phyloP scores from a whole-genome alignment of 2,329 filamentous ascomycete genomes.

The Pseudonectria buxi region DNA sequence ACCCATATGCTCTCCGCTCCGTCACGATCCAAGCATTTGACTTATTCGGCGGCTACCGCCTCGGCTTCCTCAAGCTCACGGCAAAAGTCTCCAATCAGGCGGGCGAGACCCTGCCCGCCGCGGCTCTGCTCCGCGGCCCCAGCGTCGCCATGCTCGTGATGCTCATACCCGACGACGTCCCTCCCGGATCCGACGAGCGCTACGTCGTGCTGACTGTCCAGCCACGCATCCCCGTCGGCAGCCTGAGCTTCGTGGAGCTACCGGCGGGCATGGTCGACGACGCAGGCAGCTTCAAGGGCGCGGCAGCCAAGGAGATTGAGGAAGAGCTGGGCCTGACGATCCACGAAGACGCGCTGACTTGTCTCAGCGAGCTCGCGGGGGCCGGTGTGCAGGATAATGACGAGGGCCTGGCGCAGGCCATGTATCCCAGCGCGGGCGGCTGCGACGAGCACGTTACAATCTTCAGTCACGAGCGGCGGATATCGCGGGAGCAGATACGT shows the following conservation, averaged over 20 bases:
- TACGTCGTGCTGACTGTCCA: slow-evolving; percentile 55
- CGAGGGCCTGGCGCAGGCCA: slow-evolving; percentile 37
- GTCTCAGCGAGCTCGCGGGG: slow-evolving; percentile 45
- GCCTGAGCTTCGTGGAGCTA: slow-evolving; percentile 48
- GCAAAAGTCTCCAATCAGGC: slow-evolving; percentile 41
- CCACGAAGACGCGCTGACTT: slow-evolving; percentile 37
- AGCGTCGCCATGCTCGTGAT: slow-evolving; percentile 55
- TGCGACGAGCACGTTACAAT: slow-evolving; percentile 56
- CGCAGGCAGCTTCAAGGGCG: slow-evolving; percentile 46
- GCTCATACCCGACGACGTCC: slow-evolving; percentile 44
- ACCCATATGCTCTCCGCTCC: slow-evolving; percentile 45
- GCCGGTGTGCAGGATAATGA: slow-evolving; percentile 18
- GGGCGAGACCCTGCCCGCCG: slow-evolving; percentile 45
- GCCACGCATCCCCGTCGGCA: slow-evolving; percentile 48
- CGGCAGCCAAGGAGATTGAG: slow-evolving; percentile 52
- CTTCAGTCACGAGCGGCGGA: slow-evolving; percentile 48
- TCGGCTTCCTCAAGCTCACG: slow-evolving; percentile 53
- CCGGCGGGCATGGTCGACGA: slow-evolving; percentile 55
- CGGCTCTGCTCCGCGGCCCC: slow-evolving; percentile 52
- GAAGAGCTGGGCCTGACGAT: slow-evolving; percentile 54
- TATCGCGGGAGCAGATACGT: slow-evolving; percentile 41
- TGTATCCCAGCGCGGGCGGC: slow-evolving; percentile 53
- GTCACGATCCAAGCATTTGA: slow-evolving; percentile 49
- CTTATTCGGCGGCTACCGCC: slow-evolving; percentile 37
- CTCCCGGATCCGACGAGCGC: slow-evolving; percentile 36